Evolutionary conservation across 139 green algal species (phyloP).

Genomic region (Coelastrella sp.): DNA sequence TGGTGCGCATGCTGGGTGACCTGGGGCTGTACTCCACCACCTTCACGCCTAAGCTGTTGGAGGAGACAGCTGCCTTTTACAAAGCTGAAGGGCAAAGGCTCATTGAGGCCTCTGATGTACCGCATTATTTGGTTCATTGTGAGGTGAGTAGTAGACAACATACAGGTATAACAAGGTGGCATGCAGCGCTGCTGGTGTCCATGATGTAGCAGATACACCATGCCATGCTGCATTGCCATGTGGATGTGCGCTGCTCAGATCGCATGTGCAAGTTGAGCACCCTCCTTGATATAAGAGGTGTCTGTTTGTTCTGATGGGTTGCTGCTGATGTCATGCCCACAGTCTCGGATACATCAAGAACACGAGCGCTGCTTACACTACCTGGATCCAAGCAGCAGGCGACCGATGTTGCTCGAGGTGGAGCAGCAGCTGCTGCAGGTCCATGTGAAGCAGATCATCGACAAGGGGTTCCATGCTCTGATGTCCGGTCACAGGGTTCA

Average conservation of each 20-base stretch:
- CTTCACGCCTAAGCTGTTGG: constrained; percentile 75
- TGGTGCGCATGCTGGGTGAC: constrained; percentile 81
- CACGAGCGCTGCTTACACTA: constrained; percentile 86
- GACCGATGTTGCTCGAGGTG: constrained; percentile 78
- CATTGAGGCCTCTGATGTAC: constrained; percentile 76
- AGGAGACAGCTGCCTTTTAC: constrained; percentile 68
- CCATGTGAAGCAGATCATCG: constrained; percentile 73
- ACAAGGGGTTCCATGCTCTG: constrained; percentile 77
- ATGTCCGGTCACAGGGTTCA: constrained; percentile 71
- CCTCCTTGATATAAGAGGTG: too few species aligned
- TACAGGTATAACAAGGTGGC: background rate
- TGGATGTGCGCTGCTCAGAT: too few species aligned
- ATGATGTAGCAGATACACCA: background rate
- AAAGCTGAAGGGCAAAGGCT: constrained; percentile 72
- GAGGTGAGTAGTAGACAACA: constrained; percentile 69
- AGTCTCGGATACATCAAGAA: constrained; percentile 91
- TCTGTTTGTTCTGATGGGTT: background rate
- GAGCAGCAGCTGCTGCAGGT: constrained; percentile 83
- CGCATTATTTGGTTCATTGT: constrained; percentile 91
- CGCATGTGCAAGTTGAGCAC: too few species aligned
- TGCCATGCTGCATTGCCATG: background rate
- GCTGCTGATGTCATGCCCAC: background rate
- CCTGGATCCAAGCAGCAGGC: constrained; percentile 85
- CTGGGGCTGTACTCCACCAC: constrained; percentile 81
- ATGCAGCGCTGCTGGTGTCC: background rate